These are phyloP conservation scores for Paramecium sonneborni DNA, from an alignment of 73 alveolate genomes.

Conservation along the genomic window DNA sequence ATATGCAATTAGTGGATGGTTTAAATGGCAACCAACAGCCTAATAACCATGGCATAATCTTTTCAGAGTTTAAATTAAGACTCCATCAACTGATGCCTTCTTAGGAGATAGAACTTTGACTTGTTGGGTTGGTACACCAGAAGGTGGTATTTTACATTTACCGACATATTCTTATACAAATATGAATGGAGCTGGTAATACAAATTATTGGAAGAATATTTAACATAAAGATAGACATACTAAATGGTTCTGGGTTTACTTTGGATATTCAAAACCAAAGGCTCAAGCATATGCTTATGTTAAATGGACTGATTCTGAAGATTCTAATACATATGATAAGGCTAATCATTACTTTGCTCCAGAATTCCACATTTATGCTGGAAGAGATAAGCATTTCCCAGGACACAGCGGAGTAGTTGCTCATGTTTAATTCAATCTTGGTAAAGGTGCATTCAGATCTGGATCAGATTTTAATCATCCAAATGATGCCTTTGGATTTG, in stretches of 20 bases:
- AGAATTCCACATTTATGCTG: slow-evolving; percentile 27
- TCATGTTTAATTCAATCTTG: slow-evolving; percentile 9
- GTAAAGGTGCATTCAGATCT: slow-evolving; percentile 37
- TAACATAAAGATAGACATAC: slow-evolving; percentile 30
- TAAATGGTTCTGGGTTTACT: slow-evolving; percentile 1
- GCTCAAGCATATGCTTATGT: slow-evolving; percentile 8
- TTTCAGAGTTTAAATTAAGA: slow-evolving; percentile 32
- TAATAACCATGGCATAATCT: slow-evolving; percentile 61
- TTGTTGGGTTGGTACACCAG: slow-evolving; percentile 15
- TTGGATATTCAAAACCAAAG: slow-evolving; percentile 8
- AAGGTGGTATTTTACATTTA: slow-evolving; percentile 50
- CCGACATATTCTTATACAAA: slow-evolving; percentile 59
- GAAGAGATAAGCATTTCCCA: slow-evolving; percentile 32
- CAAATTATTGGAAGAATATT: slow-evolving; percentile 50
- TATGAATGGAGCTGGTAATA: slow-evolving; percentile 56
- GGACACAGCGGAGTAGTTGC: slow-evolving; percentile 19
- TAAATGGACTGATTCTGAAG: slow-evolving; percentile 21
- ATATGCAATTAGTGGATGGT: slow-evolving; percentile 64
- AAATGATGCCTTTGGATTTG: slow-evolving; percentile 47
- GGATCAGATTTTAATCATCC: slow-evolving; percentile 19
- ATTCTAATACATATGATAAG: not conserved
- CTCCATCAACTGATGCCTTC: slow-evolving; percentile 29
- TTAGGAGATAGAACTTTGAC: slow-evolving; percentile 48
- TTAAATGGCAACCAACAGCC: slow-evolving; percentile 55
- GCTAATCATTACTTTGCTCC: slow-evolving; percentile 41